Evolutionary conservation across 2,329 filamentous ascomycete species (phyloP).

Genomic region (Colletotrichum gigasporum): DNA sequence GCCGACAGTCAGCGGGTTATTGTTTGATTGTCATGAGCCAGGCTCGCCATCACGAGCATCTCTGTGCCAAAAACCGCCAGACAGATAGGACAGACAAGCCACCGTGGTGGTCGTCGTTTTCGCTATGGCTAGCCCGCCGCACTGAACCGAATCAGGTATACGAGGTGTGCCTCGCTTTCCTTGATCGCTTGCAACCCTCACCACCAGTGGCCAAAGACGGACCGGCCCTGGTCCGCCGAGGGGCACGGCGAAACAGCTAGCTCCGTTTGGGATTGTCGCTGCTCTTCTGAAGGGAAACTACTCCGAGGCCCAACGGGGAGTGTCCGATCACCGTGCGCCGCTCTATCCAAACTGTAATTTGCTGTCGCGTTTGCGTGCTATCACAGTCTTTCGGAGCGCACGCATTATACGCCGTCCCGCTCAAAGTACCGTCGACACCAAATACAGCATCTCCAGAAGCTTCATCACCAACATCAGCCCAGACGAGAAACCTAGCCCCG

Average conservation of each 20-base stretch:
- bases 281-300: constrained; percentile 1
- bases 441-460: no score
- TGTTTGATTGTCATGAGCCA: neutral
- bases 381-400: neutral
- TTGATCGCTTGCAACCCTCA: neutral
- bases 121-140: neutral
- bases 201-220: constrained; percentile 8
- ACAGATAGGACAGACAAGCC: no score
- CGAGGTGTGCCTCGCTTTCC: constrained; percentile 1
- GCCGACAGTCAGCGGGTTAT: neutral
- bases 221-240: constrained; percentile 12
- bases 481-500: neutral
- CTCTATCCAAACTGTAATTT: neutral
- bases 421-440: neutral
- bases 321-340: neutral
- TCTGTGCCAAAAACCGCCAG: neutral
- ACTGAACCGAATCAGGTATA: neutral
- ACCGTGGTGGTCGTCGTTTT: neutral
- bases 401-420: neutral
- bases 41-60: neutral
- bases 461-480: neutral
- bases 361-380: neutral
- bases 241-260: neutral
- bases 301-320: constrained; percentile 8
- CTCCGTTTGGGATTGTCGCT: neutral